phyloP scores from a whole-genome alignment of 257 asterid genomes.

The Solanum stenotomum region DNA sequence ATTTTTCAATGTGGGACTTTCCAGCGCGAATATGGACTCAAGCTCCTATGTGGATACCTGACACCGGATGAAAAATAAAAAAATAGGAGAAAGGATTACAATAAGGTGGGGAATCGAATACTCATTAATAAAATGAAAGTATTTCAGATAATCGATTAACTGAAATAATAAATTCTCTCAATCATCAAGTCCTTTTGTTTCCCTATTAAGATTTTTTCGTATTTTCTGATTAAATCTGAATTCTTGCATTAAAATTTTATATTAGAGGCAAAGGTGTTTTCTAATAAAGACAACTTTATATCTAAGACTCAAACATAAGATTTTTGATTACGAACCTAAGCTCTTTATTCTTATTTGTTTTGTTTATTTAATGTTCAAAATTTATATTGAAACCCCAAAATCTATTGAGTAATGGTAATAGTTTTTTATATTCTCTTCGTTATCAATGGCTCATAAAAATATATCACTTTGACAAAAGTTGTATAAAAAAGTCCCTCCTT shows the following conservation, averaged over 20 bases:
- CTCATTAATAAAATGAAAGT: background rate
- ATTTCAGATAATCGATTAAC: background rate
- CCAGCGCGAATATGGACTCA: too few species aligned
- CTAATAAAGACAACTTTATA: too few species aligned
- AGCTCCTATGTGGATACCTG: too few species aligned
- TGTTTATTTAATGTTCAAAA: too few species aligned
- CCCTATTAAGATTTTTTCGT: background rate
- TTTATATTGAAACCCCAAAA: too few species aligned
- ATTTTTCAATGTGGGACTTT: too few species aligned
- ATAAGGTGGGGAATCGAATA: background rate
- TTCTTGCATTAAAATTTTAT: background rate
- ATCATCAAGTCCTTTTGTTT: background rate
- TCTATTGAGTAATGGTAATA: too few species aligned
- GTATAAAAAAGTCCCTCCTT: background rate
- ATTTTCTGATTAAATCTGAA: background rate
- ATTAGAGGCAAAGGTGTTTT: background rate
- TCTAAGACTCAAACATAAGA: too few species aligned
- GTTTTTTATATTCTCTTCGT: background rate
- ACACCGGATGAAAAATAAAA: too few species aligned
- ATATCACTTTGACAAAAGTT: background rate
- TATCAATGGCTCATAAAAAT: background rate
- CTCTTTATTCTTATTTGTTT: too few species aligned
- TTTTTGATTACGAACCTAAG: too few species aligned
- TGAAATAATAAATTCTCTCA: background rate
- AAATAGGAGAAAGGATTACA: background rate